Evolutionary conservation across 768 basidiomycete species (phyloP).

Genomic region (Lentinula raphanica): DNA sequence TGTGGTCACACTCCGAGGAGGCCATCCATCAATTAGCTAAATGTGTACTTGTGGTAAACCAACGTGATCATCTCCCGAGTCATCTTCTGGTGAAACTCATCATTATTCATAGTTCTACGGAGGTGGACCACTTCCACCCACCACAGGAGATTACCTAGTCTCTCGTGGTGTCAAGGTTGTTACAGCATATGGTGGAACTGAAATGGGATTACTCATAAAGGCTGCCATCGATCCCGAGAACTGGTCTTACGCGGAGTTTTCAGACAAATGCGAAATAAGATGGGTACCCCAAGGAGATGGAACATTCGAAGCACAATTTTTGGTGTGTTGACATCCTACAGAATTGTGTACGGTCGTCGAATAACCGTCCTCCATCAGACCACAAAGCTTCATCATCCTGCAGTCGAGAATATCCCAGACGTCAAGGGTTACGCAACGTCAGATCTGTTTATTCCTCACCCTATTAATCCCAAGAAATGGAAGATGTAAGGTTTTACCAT

Average conservation of each 20-base stretch:
- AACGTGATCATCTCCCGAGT: not conserved
- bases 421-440: constrained; percentile 36
- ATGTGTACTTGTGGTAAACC: constrained; percentile 12
- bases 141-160: constrained; percentile 12
- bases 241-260: constrained; percentile 11
- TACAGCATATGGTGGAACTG: constrained; percentile 16
- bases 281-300: constrained; percentile 8
- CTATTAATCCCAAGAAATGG: constrained; percentile 33
- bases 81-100: not conserved
- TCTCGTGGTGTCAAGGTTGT: constrained; percentile 14
- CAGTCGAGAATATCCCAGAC: constrained; percentile 29
- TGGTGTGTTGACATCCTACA: not conserved
- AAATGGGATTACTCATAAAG: constrained; percentile 12
- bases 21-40: constrained; percentile 13
- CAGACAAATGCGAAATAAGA: not conserved
- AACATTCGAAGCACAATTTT: constrained; percentile 6
- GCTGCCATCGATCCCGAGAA: constrained; percentile 11
- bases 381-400: constrained; percentile 19
- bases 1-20: constrained; percentile 16
- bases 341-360: not conserved
- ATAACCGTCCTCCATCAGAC: constrained; percentile 14
- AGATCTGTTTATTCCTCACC: constrained; percentile 40
- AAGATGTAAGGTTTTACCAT: constrained; percentile 27
- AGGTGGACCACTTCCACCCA: constrained; percentile 2
- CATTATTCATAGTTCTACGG: not conserved